Evolutionary conservation across 352 stramenopile genomes (phyloP), one percentile per base, ranked within the genome.

Genomic region (Thraustotheca clavata): DNA sequence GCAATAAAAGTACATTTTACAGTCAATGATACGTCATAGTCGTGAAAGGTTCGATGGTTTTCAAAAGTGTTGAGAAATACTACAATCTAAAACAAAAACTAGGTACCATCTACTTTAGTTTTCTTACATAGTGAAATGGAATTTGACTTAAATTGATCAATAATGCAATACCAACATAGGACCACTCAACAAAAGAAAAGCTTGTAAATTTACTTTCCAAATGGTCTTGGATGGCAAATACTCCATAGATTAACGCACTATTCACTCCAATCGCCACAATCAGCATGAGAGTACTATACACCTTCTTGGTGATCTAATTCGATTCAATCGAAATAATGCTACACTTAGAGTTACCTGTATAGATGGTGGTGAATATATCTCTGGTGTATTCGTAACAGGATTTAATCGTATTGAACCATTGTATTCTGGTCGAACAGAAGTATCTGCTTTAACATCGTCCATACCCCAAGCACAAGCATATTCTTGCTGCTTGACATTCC

Each of bases 11-110:
- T 69, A 87, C 77, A 89, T 67, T 90, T 90, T 62, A 92, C 81
- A 31, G 79, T 88, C 48, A 90, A 73, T 48, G 77, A 80, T n/a
- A 76, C 62, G 62, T 90, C 79, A 60, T 86, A 82, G 34, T 86
- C 70, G 9, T 72, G 57, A 61, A 86, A 79, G n/a, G 80, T 74
- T 31, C 74, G 76, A 68, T 89, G 77, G 60, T 92, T 90, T 49
- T 90, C 80, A 77, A 78, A 89, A 40, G 87, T 72, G 39, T 75
- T 88, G 36, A 89, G 61, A 20, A 47, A 55, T 31, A 65, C 36
- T n/a, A 54, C 57, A 26, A 65, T 24, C 57, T 65, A 34, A 5
- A 49, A 6, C 27, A 8, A 8, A 11, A 3, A 22, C 14, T 49
- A 4, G 49, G 52, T 26, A 0, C 6, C 14, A 2, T 36, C 38